These are phyloP conservation scores for Lecanicillium sp. DNA, from an alignment of 2,329 filamentous ascomycete species.

Conservation along the genomic window DNA sequence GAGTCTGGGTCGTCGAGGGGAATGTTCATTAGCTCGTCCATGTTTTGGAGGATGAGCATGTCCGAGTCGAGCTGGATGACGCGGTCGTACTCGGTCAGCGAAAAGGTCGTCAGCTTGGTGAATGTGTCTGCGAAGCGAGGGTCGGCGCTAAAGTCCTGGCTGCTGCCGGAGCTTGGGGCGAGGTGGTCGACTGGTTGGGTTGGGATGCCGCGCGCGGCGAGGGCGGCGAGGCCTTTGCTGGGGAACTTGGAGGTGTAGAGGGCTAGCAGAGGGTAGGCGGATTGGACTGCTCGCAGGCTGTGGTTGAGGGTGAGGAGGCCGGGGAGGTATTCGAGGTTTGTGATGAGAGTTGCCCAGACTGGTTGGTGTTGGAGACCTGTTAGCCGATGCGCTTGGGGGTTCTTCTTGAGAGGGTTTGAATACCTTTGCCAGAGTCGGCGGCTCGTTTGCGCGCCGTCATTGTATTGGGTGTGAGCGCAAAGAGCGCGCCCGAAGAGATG, in stretches of 20 bases:
- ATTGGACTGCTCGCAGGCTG: constrained; percentile 56
- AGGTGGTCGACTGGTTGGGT: constrained; percentile 65
- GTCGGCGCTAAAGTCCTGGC: constrained; percentile 61
- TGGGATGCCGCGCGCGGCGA: constrained; percentile 61
- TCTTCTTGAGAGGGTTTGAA: not conserved
- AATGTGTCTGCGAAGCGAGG: constrained; percentile 85
- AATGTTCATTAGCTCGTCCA: constrained; percentile 89
- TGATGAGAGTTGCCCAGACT: constrained; percentile 88
- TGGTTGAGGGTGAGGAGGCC: constrained; percentile 76
- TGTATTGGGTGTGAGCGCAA: no score
- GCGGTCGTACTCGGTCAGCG: constrained; percentile 65
- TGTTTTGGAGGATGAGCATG: constrained; percentile 76
- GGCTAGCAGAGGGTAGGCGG: constrained; percentile 70
- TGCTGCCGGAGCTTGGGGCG: constrained; percentile 50
- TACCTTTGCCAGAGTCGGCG: not conserved
- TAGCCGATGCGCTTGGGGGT: not conserved
- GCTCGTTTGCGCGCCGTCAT: not conserved
- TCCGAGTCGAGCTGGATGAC: constrained; percentile 82
- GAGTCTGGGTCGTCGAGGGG: constrained; percentile 47
- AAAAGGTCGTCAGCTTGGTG: constrained; percentile 78
- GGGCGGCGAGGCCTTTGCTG: constrained; percentile 55
- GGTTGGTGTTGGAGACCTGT: constrained; percentile 8
- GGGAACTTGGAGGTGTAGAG: constrained; percentile 78
- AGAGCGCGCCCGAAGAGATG: no score
- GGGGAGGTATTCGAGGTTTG: constrained; percentile 72